These are phyloP conservation scores for Neoboletus brunneissimus DNA, from an alignment of 768 basidiomycete genomes.

Conservation along the genomic window DNA sequence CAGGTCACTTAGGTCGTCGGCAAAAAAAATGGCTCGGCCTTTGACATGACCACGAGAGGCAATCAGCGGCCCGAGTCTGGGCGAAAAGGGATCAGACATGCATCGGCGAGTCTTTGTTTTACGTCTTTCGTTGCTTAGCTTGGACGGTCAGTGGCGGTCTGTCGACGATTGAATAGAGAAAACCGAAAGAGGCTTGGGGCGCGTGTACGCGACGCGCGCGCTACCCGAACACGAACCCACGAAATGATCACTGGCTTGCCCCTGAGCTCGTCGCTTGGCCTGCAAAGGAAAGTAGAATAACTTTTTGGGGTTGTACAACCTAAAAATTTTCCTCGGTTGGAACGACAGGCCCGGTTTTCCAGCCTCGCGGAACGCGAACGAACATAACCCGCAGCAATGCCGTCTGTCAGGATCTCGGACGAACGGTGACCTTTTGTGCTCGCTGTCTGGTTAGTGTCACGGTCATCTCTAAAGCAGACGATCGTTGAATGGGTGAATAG, in stretches of 20 bases:
- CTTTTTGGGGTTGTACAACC: neutral
- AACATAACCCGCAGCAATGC: neutral
- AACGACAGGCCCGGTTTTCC: neutral
- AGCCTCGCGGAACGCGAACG: conserved; percentile 5
- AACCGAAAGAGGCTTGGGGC: conserved; percentile 8
- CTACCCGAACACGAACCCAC: conserved; percentile 17
- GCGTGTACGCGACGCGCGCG: conserved; percentile 5
- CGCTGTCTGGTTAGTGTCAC: neutral
- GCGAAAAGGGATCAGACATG: conserved; percentile 7
- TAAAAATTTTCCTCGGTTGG: conserved; percentile 5
- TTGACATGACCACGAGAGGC: neutral
- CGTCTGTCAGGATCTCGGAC: neutral
- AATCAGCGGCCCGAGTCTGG: neutral
- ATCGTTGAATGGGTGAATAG: conserved; percentile 7
- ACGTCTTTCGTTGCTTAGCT: conserved; percentile 11
- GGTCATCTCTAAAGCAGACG: neutral
- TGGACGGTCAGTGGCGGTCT: conserved; percentile 1
- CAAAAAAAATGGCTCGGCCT: neutral
- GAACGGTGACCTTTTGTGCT: neutral
- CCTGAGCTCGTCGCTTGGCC: conserved; percentile 5
- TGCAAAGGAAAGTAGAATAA: conserved; percentile 14
- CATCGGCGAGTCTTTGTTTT: conserved; percentile 24
- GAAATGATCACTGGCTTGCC: neutral
- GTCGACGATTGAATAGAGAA: conserved; percentile 18
- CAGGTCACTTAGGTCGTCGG: neutral